These are phyloP conservation scores for Opeltia flavorubescens DNA, from an alignment of 495 filamentous ascomycete species.

Conservation along the genomic window DNA sequence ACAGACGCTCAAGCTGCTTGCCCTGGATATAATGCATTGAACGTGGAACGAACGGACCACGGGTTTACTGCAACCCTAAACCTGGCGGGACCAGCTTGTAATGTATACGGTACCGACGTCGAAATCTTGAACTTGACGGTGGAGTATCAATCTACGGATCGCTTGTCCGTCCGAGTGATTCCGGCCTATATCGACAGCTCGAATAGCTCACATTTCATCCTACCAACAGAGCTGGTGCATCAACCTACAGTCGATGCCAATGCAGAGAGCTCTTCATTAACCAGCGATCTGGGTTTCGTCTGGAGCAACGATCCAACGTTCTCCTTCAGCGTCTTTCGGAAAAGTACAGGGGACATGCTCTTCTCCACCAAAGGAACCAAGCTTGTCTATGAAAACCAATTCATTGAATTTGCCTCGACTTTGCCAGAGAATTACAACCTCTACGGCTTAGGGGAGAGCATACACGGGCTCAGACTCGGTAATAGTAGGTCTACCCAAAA, in stretches of 20 bases:
- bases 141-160: constrained; percentile 40
- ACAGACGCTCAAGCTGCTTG: constrained; percentile 55
- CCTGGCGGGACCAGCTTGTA: constrained; percentile 43
- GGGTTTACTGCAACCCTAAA: constrained; percentile 39
- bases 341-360: constrained; percentile 40
- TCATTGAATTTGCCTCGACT: constrained; percentile 44
- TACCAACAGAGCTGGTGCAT: constrained; percentile 50
- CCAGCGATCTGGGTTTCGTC: constrained; percentile 39
- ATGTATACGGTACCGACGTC: constrained; percentile 49
- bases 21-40: constrained; percentile 45
- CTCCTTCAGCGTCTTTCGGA: constrained; percentile 41
- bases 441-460: constrained; percentile 47
- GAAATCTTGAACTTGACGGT: constrained; percentile 39
- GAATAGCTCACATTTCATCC: constrained; percentile 53
- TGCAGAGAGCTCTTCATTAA: constrained; percentile 18
- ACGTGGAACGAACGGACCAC: constrained; percentile 28
- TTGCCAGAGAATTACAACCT: constrained; percentile 48
- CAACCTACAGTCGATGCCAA: constrained; percentile 35
- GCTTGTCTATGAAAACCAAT: constrained; percentile 50
- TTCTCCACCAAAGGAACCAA: constrained; percentile 42
- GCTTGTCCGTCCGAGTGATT: constrained; percentile 37
- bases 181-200: constrained; percentile 48
- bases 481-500: too few relatives aligned
- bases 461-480: constrained; percentile 42
- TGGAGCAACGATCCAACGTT: constrained; percentile 50